These are phyloP conservation scores for Primulina eburnea DNA, from an alignment of 257 asterid genomes.

Conservation along the genomic window DNA sequence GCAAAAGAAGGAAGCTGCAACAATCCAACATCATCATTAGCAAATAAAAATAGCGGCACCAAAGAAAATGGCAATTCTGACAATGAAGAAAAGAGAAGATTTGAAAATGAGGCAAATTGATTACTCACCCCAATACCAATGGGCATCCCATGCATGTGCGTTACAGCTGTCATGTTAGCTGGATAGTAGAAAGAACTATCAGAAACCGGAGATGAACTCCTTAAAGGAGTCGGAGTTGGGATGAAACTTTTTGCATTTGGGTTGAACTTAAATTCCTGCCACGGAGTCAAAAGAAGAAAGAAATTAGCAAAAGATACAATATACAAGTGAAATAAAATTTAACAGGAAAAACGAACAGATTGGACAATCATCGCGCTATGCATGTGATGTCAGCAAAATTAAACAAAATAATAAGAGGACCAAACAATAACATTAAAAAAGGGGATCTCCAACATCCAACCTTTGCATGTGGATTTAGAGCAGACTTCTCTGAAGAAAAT, in stretches of 20 bases:
- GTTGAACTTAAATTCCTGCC: slow-evolving; percentile 85
- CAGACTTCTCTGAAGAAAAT: slow-evolving; percentile 80
- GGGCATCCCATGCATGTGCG: slow-evolving; percentile 87
- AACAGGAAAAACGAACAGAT: neutral
- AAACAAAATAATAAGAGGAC: neutral
- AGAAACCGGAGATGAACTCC: slow-evolving; percentile 79
- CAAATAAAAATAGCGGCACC: too few relatives aligned
- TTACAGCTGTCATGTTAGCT: slow-evolving; percentile 55
- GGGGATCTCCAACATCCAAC: slow-evolving; percentile 28
- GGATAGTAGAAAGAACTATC: slow-evolving; percentile 84
- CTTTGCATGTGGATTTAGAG: slow-evolving; percentile 91
- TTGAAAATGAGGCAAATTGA: neutral
- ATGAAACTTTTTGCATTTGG: slow-evolving; percentile 87
- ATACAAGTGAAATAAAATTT: neutral
- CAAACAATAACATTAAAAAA: neutral
- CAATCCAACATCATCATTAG: neutral
- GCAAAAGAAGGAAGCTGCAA: slow-evolving; percentile 67
- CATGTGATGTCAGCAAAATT: neutral
- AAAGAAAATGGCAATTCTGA: too few relatives aligned
- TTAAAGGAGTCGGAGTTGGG: slow-evolving; percentile 64
- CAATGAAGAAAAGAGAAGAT: too few relatives aligned
- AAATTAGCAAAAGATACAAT: slow-evolving; percentile 19
- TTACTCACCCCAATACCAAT: slow-evolving; percentile 66
- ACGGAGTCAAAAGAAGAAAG: slow-evolving; percentile 13
- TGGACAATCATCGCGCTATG: neutral